Conservation (phyloP, 1,284 basidiomycete species). For the Singerocomus inundabilis region DNA sequence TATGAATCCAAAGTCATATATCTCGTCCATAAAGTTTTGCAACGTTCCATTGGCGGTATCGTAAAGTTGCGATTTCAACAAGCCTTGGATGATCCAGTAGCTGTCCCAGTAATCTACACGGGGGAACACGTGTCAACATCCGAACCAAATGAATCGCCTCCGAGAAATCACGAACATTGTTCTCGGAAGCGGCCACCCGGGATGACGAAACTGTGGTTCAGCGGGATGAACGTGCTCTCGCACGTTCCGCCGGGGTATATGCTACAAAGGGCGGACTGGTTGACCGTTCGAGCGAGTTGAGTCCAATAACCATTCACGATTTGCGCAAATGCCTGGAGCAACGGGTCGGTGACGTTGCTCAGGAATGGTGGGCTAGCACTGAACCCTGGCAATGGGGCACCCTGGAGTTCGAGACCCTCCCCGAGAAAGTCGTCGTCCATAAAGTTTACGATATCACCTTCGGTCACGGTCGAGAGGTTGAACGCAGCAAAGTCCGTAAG, state of each 20-base stretch:
- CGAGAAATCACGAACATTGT: slow-evolving; percentile 48
- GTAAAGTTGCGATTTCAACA: slow-evolving; percentile 77
- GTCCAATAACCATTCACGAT: slow-evolving; percentile 84
- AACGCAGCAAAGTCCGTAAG: slow-evolving; percentile 69
- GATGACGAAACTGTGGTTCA: slow-evolving; percentile 89
- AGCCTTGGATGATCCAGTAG: slow-evolving; percentile 85
- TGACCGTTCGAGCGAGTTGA: slow-evolving; percentile 74
- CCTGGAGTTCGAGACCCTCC: slow-evolving; percentile 82
- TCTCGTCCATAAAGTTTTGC: slow-evolving; percentile 91
- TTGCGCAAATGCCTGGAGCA: slow-evolving; percentile 72
- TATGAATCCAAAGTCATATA: slow-evolving; percentile 81
- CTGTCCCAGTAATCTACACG: slow-evolving; percentile 76
- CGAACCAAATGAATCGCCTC: slow-evolving; percentile 6
- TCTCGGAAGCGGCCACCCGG: slow-evolving; percentile 79
- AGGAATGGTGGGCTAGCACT: slow-evolving; percentile 67
- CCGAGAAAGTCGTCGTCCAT: slow-evolving; percentile 77
- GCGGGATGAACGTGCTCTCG: slow-evolving; percentile 81
- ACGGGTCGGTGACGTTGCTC: slow-evolving; percentile 65
- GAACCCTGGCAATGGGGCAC: slow-evolving; percentile 63
- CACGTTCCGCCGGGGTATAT: slow-evolving; percentile 50
- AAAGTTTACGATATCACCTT: slow-evolving; percentile 64
- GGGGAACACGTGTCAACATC: slow-evolving; percentile 1
- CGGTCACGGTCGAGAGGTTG: slow-evolving; percentile 45
- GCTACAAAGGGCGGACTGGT: slow-evolving; percentile 66
- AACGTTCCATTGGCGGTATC: slow-evolving; percentile 74